These are phyloP conservation scores for Penicillium manginii DNA, from an alignment of 495 filamentous ascomycete genomes.

Conservation along the genomic window DNA sequence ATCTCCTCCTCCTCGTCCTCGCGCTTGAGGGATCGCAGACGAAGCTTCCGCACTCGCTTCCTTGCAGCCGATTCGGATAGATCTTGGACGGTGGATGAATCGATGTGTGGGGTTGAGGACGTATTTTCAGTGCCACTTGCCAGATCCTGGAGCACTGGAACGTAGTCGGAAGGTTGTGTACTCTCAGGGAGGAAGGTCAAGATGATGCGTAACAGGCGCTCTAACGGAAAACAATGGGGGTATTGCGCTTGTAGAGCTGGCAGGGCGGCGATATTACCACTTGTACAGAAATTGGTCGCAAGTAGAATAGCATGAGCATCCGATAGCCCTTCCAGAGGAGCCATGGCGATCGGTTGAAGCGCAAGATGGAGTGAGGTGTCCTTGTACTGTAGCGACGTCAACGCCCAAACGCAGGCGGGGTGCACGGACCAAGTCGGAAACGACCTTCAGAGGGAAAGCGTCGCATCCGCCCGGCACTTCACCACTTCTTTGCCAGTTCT, in stretches of 20 bases:
- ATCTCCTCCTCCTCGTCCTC: slow-evolving; percentile 47
- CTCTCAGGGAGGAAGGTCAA: slow-evolving; percentile 86
- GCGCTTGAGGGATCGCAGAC: slow-evolving; percentile 62
- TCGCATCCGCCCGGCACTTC: slow-evolving; percentile 39
- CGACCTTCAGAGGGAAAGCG: slow-evolving; percentile 34
- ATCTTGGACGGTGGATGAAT: slow-evolving; percentile 61
- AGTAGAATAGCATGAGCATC: slow-evolving; percentile 54
- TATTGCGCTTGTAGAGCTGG: slow-evolving; percentile 63
- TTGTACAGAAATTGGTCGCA: slow-evolving; percentile 49
- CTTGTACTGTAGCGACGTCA: slow-evolving; percentile 28
- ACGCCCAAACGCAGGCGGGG: slow-evolving; percentile 31
- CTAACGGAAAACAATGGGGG: slow-evolving; percentile 61
- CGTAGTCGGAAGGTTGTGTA: slow-evolving; percentile 66
- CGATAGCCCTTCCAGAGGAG: slow-evolving; percentile 45
- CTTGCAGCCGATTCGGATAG: slow-evolving; percentile 67
- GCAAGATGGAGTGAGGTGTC: slow-evolving; percentile 21
- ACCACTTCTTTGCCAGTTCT: slow-evolving; percentile 29
- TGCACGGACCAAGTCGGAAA: slow-evolving; percentile 49
- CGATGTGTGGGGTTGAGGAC: slow-evolving; percentile 43
- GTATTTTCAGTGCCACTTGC: slow-evolving; percentile 40
- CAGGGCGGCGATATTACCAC: slow-evolving; percentile 63
- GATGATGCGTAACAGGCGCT: slow-evolving; percentile 76
- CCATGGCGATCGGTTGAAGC: slow-evolving; percentile 36
- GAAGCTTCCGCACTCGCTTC: slow-evolving; percentile 71
- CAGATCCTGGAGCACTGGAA: slow-evolving; percentile 60